A percentile compares a stretch with the other conserved stretches of the same genome.
These are phyloP conservation scores for Alternaria tenuissima DNA, from an alignment of 2,329 filamentous ascomycete genomes.

Conservation along the genomic window DNA sequence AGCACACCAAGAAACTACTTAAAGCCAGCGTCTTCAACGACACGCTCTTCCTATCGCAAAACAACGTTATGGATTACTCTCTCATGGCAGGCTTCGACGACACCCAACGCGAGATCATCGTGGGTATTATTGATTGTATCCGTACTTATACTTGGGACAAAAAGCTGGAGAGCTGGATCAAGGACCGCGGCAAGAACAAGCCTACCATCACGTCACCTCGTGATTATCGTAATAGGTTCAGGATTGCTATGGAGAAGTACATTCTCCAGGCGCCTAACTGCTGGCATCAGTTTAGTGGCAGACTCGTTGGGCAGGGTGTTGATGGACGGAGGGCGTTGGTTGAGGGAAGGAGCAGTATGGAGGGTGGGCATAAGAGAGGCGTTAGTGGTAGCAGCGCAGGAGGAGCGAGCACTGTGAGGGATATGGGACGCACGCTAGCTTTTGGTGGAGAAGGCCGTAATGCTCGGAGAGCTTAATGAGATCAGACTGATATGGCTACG, in stretches of 20 bases:
- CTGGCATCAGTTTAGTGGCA: conserved; percentile 71
- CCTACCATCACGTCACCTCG: conserved; percentile 97
- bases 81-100: conserved; percentile 99
- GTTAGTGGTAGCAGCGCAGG: conserved; percentile 26
- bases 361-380: conserved; percentile 24
- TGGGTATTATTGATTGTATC: conserved; percentile 97
- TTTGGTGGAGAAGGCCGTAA: conserved; percentile 1
- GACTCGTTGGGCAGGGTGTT: conserved; percentile 30
- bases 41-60: conserved; percentile 89
- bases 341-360: conserved; percentile 16
- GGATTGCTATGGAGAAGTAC: conserved; percentile 94
- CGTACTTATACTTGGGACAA: conserved; percentile 99
- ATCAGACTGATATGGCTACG: background rate
- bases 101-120: conserved; percentile 84
- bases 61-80: conserved; percentile 99
- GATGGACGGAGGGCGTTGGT: conserved; percentile 24
- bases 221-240: conserved; percentile 95
- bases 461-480: background rate
- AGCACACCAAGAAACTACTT: conserved; percentile 94
- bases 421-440: conserved; percentile 5
- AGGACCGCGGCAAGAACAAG: conserved; percentile 86
- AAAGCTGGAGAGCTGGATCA: conserved; percentile 99
- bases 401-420: conserved; percentile 11
- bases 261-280: conserved; percentile 78
- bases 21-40: conserved; percentile 96